These are phyloP conservation scores for Cryptosporidium muris DNA, from an alignment of 169 alveolate genomes.

Conservation along the genomic window DNA sequence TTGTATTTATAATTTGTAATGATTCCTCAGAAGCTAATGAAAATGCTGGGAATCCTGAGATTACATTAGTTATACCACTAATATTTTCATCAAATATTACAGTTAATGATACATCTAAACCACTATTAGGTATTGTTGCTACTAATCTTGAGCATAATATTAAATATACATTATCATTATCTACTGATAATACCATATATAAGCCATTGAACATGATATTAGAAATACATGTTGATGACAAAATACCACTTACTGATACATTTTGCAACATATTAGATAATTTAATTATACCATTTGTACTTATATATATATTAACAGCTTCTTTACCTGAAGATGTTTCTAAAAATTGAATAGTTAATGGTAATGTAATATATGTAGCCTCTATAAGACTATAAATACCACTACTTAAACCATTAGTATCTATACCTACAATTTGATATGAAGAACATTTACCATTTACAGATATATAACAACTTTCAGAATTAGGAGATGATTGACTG, in stretches of 20 bases:
- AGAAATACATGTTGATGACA: slow-evolving; percentile 38
- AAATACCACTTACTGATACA: neutral
- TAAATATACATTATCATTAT: neutral
- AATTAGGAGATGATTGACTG: slow-evolving; percentile 32
- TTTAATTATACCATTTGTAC: too few species aligned
- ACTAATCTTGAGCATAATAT: slow-evolving; percentile 17
- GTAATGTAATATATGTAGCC: slow-evolving; percentile 27
- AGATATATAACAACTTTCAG: slow-evolving; percentile 44
- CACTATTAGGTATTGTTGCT: slow-evolving; percentile 13
- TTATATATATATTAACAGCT: too few species aligned
- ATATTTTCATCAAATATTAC: slow-evolving; percentile 3
- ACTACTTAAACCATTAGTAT: slow-evolving; percentile 27
- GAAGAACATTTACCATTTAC: slow-evolving; percentile 46
- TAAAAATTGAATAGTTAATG: slow-evolving; percentile 18
- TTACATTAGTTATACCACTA: slow-evolving; percentile 15
- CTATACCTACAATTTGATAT: slow-evolving; percentile 24
- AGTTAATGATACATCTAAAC: slow-evolving; percentile 19
- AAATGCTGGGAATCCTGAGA: slow-evolving; percentile 29
- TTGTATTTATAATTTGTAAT: neutral
- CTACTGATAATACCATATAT: slow-evolving; percentile 27
- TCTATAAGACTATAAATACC: slow-evolving; percentile 11
- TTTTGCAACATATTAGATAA: too few species aligned
- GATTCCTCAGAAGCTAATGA: neutral
- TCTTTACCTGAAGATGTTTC: neutral
- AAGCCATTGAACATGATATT: slow-evolving; percentile 50